A percentile compares a stretch with the other conserved stretches of the same genome.
These are phyloP conservation scores for Desmodesmus armatus DNA, from an alignment of 139 green algal species.

Conservation along the genomic window DNA sequence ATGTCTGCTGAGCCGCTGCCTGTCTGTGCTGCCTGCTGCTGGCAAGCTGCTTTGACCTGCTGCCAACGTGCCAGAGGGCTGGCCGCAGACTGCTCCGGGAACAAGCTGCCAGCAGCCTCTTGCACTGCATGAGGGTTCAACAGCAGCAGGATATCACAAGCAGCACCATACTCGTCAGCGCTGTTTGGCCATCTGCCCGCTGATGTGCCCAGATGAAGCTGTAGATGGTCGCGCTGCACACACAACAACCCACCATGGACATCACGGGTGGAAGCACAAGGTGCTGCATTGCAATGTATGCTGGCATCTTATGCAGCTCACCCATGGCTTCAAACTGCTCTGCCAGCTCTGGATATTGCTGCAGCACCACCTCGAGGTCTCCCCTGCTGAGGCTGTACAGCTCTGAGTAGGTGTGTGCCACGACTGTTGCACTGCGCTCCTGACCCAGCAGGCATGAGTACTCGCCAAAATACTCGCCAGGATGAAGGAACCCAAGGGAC, in stretches of 20 bases:
- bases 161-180: not conserved
- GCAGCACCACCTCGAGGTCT: slow-evolving; percentile 62
- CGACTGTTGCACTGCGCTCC: slow-evolving; percentile 44
- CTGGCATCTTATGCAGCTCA: slow-evolving; percentile 31
- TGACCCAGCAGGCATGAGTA: slow-evolving; percentile 60
- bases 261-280: not conserved
- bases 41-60: slow-evolving; percentile 13
- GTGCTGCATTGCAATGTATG: not conserved
- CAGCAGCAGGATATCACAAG: not conserved
- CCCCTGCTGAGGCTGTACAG: slow-evolving; percentile 58
- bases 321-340: slow-evolving; percentile 58
- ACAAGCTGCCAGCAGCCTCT: not conserved
- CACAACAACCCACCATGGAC: not conserved
- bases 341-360: slow-evolving; percentile 59
- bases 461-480: slow-evolving; percentile 66
- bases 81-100: not conserved
- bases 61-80: slow-evolving; percentile 4
- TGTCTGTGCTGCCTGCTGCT: not conserved
- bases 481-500: slow-evolving; percentile 37
- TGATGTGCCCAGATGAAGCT: not conserved
- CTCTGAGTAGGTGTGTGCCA: slow-evolving; percentile 62
- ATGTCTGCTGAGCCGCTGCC: not conserved
- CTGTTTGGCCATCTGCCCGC: not conserved
- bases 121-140: not conserved
- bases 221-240: not conserved